phyloP scores from a whole-genome alignment of 345 rosid species.

The Murraya koenigii region DNA sequence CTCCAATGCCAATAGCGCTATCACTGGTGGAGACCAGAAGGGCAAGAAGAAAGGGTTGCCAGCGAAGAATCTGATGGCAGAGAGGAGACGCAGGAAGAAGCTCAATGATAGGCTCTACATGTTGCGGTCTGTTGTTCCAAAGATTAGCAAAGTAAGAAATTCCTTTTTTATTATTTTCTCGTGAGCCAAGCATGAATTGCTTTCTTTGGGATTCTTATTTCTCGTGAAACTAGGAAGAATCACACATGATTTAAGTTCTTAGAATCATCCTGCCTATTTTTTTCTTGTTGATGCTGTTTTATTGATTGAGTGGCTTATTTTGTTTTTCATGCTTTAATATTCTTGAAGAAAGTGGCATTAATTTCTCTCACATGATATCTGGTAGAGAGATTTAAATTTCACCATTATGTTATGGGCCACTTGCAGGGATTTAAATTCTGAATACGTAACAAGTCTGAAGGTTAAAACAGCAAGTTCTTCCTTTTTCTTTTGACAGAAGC shows the following conservation, averaged over 20 bases:
- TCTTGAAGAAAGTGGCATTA: slow-evolving; percentile 27
- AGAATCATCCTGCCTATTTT: background rate
- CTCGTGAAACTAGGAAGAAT: slow-evolving; percentile 25
- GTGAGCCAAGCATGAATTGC: slow-evolving; percentile 17
- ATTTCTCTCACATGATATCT: slow-evolving; percentile 29
- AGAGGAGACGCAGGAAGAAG: slow-evolving; percentile 67
- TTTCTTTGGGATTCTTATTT: slow-evolving; percentile 5
- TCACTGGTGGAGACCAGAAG: slow-evolving; percentile 44
- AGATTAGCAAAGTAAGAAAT: slow-evolving; percentile 58
- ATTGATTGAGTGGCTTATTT: slow-evolving; percentile 12
- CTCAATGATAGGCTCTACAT: slow-evolving; percentile 61
- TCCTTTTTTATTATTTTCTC: slow-evolving; percentile 15
- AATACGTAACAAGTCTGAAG: background rate
- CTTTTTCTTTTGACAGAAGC: background rate
- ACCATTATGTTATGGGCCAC: slow-evolving; percentile 24
- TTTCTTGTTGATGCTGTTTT: slow-evolving; percentile 1
- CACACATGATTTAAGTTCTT: slow-evolving; percentile 9
- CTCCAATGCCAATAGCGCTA: slow-evolving; percentile 43
- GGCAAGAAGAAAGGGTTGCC: slow-evolving; percentile 61
- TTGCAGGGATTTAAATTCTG: slow-evolving; percentile 7
- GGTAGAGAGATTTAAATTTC: slow-evolving; percentile 15
- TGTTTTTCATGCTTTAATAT: slow-evolving; percentile 14
- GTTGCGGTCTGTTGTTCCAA: slow-evolving; percentile 66
- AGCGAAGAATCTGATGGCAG: slow-evolving; percentile 72
- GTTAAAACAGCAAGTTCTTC: background rate